Conservation (phyloP, 345 rosid genomes). For the Sonneratia alba region DNA sequence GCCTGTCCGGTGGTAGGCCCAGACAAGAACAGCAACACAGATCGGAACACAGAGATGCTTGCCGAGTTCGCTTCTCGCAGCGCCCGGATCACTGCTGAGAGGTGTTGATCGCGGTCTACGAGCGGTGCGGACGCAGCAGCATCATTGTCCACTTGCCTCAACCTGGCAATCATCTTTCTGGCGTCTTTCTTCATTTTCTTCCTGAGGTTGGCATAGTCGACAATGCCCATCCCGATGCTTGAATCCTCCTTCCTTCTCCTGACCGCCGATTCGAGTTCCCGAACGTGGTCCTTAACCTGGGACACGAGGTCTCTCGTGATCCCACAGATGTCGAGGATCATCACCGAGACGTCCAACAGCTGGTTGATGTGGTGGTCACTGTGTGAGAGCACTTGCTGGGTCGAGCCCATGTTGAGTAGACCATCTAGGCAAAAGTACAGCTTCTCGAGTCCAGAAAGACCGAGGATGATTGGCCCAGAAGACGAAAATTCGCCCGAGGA, state of each 20-base stretch:
- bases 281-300: slow-evolving; percentile 40
- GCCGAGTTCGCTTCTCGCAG: slow-evolving; percentile 28
- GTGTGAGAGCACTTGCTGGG: slow-evolving; percentile 35
- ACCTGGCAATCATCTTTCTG: slow-evolving; percentile 24
- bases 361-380: slow-evolving; percentile 29
- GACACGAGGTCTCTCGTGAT: slow-evolving; percentile 41
- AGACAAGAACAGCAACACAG: slow-evolving; percentile 34
- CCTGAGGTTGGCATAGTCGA: slow-evolving; percentile 26
- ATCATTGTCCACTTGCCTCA: slow-evolving; percentile 44
- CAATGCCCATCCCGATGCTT: slow-evolving; percentile 17
- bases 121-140: neutral
- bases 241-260: slow-evolving; percentile 48
- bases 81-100: slow-evolving; percentile 28
- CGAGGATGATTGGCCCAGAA: slow-evolving; percentile 21
- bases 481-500: slow-evolving; percentile 14
- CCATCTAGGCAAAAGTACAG: slow-evolving; percentile 36
- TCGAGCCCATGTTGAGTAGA: slow-evolving; percentile 47
- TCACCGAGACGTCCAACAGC: slow-evolving; percentile 51
- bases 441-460: slow-evolving; percentile 38
- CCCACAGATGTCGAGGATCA: slow-evolving; percentile 52
- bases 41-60: slow-evolving; percentile 30
- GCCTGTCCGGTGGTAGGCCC: slow-evolving; percentile 25
- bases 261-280: slow-evolving; percentile 43
- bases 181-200: slow-evolving; percentile 51
- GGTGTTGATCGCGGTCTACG: slow-evolving; percentile 24